phyloP scores from a whole-genome alignment of 2,329 filamentous ascomycete genomes.

The Plectosphaerella cucumerina region DNA sequence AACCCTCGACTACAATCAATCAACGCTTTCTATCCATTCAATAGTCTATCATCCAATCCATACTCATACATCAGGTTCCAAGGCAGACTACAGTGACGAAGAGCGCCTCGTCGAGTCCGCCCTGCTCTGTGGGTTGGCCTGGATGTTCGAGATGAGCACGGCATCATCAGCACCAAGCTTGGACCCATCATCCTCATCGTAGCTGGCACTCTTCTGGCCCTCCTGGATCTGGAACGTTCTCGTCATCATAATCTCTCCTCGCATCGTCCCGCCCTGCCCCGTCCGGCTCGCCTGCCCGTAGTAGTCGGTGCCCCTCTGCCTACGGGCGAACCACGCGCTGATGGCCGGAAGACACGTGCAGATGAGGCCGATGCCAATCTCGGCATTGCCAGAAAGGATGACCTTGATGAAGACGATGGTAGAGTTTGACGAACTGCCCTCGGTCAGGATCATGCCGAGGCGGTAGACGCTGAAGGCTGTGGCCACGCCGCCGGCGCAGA shows the following conservation, averaged over 20 bases:
- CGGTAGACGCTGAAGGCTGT: constrained; percentile 25
- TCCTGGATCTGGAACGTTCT: constrained; percentile 21
- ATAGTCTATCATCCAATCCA: too few species aligned
- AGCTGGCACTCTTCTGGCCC: constrained; percentile 10
- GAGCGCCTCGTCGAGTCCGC: neutral
- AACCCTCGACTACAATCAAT: too few species aligned
- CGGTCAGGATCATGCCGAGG: constrained; percentile 17
- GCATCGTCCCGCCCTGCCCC: constrained; percentile 4
- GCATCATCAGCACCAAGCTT: constrained; percentile 17
- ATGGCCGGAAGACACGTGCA: constrained; percentile 24
- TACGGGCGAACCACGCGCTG: constrained; percentile 15
- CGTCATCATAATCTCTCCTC: constrained; percentile 24
- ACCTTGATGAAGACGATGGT: constrained; percentile 21
- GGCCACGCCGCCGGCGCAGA: constrained; percentile 25
- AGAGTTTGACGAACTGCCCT: constrained; percentile 18
- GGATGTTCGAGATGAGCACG: constrained; percentile 13
- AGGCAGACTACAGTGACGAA: neutral
- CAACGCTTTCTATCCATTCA: too few species aligned
- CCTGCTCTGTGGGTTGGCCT: constrained; percentile 11
- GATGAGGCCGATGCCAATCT: constrained; percentile 24
- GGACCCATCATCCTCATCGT: constrained; percentile 3
- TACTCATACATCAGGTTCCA: too few species aligned
- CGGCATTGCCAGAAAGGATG: constrained; percentile 22
- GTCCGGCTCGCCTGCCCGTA: constrained; percentile 14
- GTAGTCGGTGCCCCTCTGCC: constrained; percentile 16